Evolutionary conservation across 768 basidiomycete species (phyloP).

Genomic region (Psilocybe sp.): DNA sequence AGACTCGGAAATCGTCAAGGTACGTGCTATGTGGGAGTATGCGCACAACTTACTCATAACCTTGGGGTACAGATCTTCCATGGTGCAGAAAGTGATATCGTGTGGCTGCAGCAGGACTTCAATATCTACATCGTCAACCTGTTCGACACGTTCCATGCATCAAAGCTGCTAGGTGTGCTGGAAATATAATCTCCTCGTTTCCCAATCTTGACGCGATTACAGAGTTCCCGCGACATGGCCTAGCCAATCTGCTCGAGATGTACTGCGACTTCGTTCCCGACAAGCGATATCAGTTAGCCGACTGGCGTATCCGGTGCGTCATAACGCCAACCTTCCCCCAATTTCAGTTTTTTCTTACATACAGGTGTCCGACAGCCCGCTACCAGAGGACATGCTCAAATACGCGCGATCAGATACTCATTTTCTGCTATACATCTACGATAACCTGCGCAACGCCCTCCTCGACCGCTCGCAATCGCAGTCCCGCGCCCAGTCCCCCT

Average conservation of each 20-base stretch:
- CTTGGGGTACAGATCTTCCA: slow-evolving; percentile 70
- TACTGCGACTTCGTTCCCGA: slow-evolving; percentile 90
- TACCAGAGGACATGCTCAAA: slow-evolving; percentile 83
- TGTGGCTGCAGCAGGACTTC: slow-evolving; percentile 97
- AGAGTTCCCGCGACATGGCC: slow-evolving; percentile 84
- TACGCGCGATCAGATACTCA: slow-evolving; percentile 98
- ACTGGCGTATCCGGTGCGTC: slow-evolving; percentile 88
- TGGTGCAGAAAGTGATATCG: slow-evolving; percentile 89
- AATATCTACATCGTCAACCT: slow-evolving; percentile 90
- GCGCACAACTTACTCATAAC: not conserved
- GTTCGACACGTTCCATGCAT: slow-evolving; percentile 98
- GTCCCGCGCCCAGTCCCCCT: slow-evolving; percentile 32
- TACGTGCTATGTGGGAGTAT: slow-evolving; percentile 24
- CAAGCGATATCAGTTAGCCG: slow-evolving; percentile 95
- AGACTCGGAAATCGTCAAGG: slow-evolving; percentile 84
- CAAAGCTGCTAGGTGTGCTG: slow-evolving; percentile 68
- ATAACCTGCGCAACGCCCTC: slow-evolving; percentile 84
- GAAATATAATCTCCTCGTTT: not conserved
- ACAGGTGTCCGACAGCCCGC: slow-evolving; percentile 43
- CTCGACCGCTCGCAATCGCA: slow-evolving; percentile 61
- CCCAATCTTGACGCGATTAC: slow-evolving; percentile 1
- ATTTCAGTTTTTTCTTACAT: not conserved
- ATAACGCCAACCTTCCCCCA: not conserved
- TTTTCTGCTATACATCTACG: slow-evolving; percentile 90
- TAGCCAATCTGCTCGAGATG: slow-evolving; percentile 81